These are phyloP conservation scores for Hanseniaspora osmophila DNA, from an alignment of 805 yeast species.

Conservation along the genomic window DNA sequence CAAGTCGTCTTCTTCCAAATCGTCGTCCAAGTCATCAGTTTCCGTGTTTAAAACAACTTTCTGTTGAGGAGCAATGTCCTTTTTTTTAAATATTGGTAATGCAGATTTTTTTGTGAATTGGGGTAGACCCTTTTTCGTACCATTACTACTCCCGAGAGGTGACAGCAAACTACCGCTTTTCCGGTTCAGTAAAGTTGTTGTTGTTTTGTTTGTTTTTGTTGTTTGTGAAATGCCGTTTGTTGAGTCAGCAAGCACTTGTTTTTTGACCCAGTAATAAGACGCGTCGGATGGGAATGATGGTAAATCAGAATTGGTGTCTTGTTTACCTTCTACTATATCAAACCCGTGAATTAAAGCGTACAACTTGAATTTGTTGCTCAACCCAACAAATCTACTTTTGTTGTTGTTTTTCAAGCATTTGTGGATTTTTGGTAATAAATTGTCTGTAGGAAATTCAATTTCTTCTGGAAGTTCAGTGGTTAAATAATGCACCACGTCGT, in stretches of 20 bases:
- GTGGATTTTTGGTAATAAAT: conserved; percentile 28
- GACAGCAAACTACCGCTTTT: conserved; percentile 9
- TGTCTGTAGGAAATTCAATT: conserved; percentile 31
- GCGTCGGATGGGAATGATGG: conserved; percentile 12
- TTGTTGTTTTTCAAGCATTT: conserved; percentile 22
- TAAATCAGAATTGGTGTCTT: neutral
- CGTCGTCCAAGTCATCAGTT: neutral
- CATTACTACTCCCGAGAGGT: conserved; percentile 11
- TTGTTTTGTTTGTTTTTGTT: conserved; percentile 12
- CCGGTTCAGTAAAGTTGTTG: conserved; percentile 21
- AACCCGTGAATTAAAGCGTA: conserved; percentile 60
- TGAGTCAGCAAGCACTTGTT: conserved; percentile 22
- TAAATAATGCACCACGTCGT: conserved; percentile 34
- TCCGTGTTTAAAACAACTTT: neutral
- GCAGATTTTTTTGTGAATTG: conserved; percentile 7
- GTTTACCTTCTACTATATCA: conserved; percentile 19
- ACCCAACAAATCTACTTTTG: conserved; percentile 39
- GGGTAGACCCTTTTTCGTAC: neutral
- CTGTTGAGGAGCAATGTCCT: neutral
- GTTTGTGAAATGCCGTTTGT: too few species aligned
- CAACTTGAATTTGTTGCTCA: conserved; percentile 28
- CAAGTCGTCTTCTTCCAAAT: neutral
- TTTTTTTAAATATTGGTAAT: neutral
- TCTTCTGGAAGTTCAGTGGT: conserved; percentile 37
- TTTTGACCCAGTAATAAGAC: conserved; percentile 42